These are phyloP conservation scores for Carex scoparia DNA, from an alignment of 176 grass and related monocot genomes.

Conservation along the genomic window DNA sequence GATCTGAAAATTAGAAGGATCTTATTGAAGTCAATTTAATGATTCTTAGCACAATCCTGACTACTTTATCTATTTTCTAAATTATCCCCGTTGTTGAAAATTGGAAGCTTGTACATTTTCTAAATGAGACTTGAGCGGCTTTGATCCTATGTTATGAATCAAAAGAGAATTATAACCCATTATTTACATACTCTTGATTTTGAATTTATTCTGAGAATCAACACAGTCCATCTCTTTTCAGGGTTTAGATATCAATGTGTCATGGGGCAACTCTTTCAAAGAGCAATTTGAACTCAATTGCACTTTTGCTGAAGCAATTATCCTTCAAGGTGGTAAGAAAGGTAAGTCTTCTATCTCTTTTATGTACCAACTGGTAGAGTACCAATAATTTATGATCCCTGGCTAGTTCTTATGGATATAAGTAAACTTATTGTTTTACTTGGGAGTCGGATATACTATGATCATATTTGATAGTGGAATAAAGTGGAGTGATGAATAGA, in stretches of 20 bases:
- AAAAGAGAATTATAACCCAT: neutral
- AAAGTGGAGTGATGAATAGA: too few species aligned
- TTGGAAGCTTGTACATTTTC: too few species aligned
- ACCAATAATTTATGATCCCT: neutral
- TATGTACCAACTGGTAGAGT: neutral
- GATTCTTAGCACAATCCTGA: too few species aligned
- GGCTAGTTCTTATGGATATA: neutral
- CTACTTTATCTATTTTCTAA: too few species aligned
- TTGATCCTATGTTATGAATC: too few species aligned
- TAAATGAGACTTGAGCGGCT: too few species aligned
- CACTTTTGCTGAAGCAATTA: constrained; percentile 60
- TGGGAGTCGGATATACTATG: too few species aligned
- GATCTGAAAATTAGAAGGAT: too few species aligned
- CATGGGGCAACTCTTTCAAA: constrained; percentile 81
- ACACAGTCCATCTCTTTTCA: constrained; percentile 32
- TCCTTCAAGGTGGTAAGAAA: constrained; percentile 65
- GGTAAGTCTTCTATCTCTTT: constrained; percentile 35
- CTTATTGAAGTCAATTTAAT: too few species aligned
- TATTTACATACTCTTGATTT: constrained; percentile 14
- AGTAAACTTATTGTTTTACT: too few species aligned
- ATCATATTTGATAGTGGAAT: too few species aligned
- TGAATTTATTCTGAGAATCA: neutral
- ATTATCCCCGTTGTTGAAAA: too few species aligned
- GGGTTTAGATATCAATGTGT: constrained; percentile 60
- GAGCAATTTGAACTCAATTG: constrained; percentile 53